Evolutionary conservation across 805 yeast species (phyloP), one percentile per base, ranked within the genome.

Genomic region (Spathaspora girioi): DNA sequence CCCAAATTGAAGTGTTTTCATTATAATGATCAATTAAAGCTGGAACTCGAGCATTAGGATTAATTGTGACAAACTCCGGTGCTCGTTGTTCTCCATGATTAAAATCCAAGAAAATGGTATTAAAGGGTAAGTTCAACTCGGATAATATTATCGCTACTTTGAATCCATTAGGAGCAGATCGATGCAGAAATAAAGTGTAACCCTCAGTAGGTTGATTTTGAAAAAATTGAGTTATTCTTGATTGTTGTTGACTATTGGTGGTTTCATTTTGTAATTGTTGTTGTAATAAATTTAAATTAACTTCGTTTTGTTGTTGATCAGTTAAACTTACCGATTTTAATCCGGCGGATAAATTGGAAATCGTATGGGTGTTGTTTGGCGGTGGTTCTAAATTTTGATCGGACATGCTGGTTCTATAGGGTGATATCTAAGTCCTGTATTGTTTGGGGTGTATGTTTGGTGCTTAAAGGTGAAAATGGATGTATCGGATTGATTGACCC

Each of bases 21-120:
- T 82, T 82, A 52, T 80, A 80, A 67, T 93, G 97, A 68, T 92
- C 98, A 49, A 93, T 88, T 50, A 92, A 78, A 2, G 97, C 96
- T 3, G 98, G 98, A 6, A 92, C 96, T 54, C 98, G 77, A 2
- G 97, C 97, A 67, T 93, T 93, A 26, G 98, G 98, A 67, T 92
- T 93, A 54, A 92, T 85, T n/a, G 90, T 79, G 17, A 92, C 91
- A 61, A 92, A 92, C 66, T 91, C 96, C 0, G 97, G 97, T 1
- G 96, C 89, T 55, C 97, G 74, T 66, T 92, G 97, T 68, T 92
- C 97, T 52, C 96, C 96, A 55, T 78, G 78, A 66, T 87, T 87
- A 69, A 92, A 90, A 70, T 92, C 97, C 50, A 92, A 74, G 59
- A 89, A 86, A 50, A 91, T 83, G 1, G 97, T 90, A 59, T 84